Percentiles rank a stretch among this genome's conserved stretches.
phyloP scores from a whole-genome alignment of 306 rosid species.

The Prunus campanulata region DNA sequence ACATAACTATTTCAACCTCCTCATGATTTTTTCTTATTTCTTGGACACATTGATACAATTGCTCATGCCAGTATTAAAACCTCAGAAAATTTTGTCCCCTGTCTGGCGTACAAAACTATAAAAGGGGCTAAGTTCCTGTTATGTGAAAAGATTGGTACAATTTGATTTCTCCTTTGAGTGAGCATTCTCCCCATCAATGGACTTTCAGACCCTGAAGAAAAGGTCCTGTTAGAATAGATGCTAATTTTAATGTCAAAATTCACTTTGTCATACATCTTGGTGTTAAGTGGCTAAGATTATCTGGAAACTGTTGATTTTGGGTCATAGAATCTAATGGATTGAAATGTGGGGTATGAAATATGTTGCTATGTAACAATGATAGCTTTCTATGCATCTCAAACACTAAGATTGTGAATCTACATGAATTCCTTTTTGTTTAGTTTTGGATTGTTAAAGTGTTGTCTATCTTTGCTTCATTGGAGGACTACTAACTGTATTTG shows the following conservation, averaged over 20 bases:
- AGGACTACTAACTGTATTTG: conserved; percentile 40
- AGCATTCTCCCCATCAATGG: not conserved
- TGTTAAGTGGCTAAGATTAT: not conserved
- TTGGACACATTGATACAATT: not conserved
- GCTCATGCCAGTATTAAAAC: not conserved
- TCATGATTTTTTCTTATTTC: not conserved
- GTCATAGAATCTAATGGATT: not conserved
- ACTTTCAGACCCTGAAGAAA: not conserved
- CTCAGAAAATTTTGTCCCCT: not conserved
- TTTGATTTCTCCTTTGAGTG: not conserved
- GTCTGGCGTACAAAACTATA: not conserved
- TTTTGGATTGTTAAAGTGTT: not conserved
- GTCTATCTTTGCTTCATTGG: not conserved
- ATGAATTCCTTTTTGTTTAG: not conserved
- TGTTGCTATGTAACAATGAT: not conserved
- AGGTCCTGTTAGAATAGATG: not conserved
- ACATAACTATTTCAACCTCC: not conserved
- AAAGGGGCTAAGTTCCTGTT: not conserved
- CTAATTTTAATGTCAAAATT: not conserved
- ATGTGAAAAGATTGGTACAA: not conserved
- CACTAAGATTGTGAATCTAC: not conserved
- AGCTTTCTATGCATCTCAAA: not conserved
- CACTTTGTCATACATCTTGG: no score
- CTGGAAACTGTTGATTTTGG: not conserved
- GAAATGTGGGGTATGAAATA: not conserved